These are phyloP conservation scores for Podospora didyma DNA, from an alignment of 495 filamentous ascomycete genomes.

Conservation along the genomic window DNA sequence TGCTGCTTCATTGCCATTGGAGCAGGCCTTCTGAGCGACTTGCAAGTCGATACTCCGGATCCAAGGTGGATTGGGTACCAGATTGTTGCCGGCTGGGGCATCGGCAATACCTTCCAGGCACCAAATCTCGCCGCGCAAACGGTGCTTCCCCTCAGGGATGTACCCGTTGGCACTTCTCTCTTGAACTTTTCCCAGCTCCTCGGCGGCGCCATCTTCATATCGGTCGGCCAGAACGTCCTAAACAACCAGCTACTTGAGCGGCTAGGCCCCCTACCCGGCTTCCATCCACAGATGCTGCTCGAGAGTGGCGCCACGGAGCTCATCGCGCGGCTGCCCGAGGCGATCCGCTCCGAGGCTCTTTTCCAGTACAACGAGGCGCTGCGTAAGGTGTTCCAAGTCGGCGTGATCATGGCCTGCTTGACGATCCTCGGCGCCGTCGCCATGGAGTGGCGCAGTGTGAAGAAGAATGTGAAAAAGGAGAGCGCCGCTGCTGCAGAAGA, in stretches of 20 bases:
- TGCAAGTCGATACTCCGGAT: constrained; percentile 27
- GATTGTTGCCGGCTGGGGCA: constrained; percentile 46
- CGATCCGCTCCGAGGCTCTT: constrained; percentile 48
- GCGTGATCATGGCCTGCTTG: constrained; percentile 55
- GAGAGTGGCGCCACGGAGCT: constrained; percentile 62
- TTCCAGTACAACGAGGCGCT: constrained; percentile 66
- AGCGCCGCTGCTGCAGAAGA: constrained; percentile 1
- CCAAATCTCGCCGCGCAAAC: constrained; percentile 38
- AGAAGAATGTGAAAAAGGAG: constrained; percentile 41
- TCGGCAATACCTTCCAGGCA: constrained; percentile 35
- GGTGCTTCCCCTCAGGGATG: constrained; percentile 46
- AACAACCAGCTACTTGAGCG: constrained; percentile 48
- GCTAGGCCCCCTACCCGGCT: constrained; percentile 39
- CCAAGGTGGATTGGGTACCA: constrained; percentile 58
- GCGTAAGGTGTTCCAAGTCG: constrained; percentile 60
- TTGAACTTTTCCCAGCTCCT: constrained; percentile 61
- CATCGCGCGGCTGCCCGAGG: constrained; percentile 42
- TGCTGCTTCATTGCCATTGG: constrained; percentile 56
- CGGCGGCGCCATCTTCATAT: constrained; percentile 60
- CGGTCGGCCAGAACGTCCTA: constrained; percentile 58
- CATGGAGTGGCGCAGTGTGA: constrained; percentile 77
- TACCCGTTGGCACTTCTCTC: constrained; percentile 54
- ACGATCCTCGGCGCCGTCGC: constrained; percentile 53
- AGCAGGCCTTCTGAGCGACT: constrained; percentile 60
- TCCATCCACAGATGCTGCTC: constrained; percentile 47